phyloP scores from a whole-genome alignment of 2,329 filamentous ascomycete genomes.

The Botrytis tulipae region DNA sequence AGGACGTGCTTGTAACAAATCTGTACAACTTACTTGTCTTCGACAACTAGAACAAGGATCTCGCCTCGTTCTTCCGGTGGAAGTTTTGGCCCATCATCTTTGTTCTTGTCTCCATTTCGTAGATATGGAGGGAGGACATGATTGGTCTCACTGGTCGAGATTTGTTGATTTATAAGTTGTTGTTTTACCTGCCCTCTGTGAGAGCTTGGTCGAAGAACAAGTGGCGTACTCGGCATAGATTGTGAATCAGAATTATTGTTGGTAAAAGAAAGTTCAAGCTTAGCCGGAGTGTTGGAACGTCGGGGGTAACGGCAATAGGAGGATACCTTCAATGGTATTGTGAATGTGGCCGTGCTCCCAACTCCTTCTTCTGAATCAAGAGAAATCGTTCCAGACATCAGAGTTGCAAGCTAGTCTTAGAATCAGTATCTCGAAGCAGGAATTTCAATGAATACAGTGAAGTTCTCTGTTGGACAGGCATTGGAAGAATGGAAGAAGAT shows the following conservation, averaged over 20 bases:
- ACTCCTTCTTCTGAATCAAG: conserved; percentile 24
- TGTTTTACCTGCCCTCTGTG: background rate
- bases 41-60: conserved; percentile 31
- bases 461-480: background rate
- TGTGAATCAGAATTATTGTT: background rate
- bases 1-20: background rate
- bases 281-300: background rate
- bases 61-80: conserved; percentile 25
- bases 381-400: conserved; percentile 31
- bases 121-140: conserved; percentile 13
- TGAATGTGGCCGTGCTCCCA: conserved; percentile 32
- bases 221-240: background rate
- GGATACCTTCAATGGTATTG: conserved; percentile 28
- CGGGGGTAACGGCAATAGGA: conserved; percentile 16
- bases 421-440: background rate
- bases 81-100: background rate
- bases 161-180: conserved; percentile 25
- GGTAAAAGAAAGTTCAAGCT: background rate
- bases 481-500: background rate
- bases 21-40: conserved; percentile 29
- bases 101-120: background rate
- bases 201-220: conserved; percentile 3
- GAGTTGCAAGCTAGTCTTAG: conserved; percentile 26
- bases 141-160: conserved; percentile 17
- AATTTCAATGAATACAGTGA: background rate